Percentiles rank a stretch among this genome's conserved stretches.
Conservation (phyloP, 495 filamentous ascomycete genomes). For the Amniculicola lignicola region DNA sequence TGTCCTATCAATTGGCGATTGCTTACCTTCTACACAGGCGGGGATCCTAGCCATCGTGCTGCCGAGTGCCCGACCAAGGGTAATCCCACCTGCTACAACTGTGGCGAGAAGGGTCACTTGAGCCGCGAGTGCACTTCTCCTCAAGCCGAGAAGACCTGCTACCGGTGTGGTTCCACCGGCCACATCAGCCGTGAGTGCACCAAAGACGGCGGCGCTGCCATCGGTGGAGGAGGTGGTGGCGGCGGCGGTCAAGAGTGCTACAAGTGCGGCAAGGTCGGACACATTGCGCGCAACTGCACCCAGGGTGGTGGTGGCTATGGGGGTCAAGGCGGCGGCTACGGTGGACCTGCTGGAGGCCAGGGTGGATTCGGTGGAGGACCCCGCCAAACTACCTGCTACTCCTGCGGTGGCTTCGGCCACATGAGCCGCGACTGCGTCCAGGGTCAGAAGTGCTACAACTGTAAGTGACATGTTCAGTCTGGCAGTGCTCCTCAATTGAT, state of each 20-base stretch:
- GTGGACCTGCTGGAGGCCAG: slow-evolving; percentile 46
- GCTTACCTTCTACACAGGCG: slow-evolving; percentile 53
- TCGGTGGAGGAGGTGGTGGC: slow-evolving; percentile 47
- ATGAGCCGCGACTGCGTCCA: slow-evolving; percentile 98
- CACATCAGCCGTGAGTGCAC: slow-evolving; percentile 94
- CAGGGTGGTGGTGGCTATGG: slow-evolving; percentile 51
- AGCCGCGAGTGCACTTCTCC: slow-evolving; percentile 90
- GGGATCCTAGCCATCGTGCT: slow-evolving; percentile 74
- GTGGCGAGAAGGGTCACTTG: slow-evolving; percentile 83
- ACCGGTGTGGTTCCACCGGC: slow-evolving; percentile 81
- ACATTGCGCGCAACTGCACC: slow-evolving; percentile 95
- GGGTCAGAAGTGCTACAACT: slow-evolving; percentile 99
- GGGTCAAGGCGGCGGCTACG: slow-evolving; percentile 35
- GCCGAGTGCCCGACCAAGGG: slow-evolving; percentile 95
- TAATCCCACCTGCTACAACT: slow-evolving; percentile 89
- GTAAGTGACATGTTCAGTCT: slow-evolving; percentile 47
- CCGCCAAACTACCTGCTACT: slow-evolving; percentile 85
- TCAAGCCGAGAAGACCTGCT: slow-evolving; percentile 94
- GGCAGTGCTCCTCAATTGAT: slow-evolving; percentile 6
- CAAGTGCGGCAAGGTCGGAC: slow-evolving; percentile 96
- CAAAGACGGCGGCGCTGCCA: slow-evolving; percentile 52
- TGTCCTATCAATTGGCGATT: neutral
- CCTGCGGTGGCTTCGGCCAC: slow-evolving; percentile 93
- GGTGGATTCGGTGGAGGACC: slow-evolving; percentile 51
- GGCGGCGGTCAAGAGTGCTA: slow-evolving; percentile 78